Base-by-base conservation (phyloP, 805 yeast genomes). In the Danielia reshetovae region DNA sequence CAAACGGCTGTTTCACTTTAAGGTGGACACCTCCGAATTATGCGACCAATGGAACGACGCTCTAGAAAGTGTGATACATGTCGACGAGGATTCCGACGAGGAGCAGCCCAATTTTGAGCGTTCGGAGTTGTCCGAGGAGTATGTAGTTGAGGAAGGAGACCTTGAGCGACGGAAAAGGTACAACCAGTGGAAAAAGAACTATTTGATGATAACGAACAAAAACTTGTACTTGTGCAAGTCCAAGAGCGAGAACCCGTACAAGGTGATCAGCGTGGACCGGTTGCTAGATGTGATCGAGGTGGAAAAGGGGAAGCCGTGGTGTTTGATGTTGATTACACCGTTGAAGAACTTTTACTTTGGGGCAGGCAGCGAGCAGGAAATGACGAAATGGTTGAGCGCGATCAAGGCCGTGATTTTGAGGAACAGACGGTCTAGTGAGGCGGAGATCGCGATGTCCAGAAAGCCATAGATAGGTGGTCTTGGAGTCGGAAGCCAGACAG, bases 251-350 rank as follows among this genome's bases (percentile, higher is more conserved):
- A 24, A 24, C 31, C 59, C 66, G 2, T 36, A 51, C 39, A 65
- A 68, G 41, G 40, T 52, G 35, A 52, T 72, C 11, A 31, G 32
- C 7, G 36, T 47, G 11, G 50, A 50, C 4, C 62, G 67, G 17
- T 43, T 74, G 11, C 46, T 66, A 9, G 79, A 74, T 41, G 74
- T 66, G 17, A 70, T 74, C 22, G 79, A 74, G 43, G 46, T 73
- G 18, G 79, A 74, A 36, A 59, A 57, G 35, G 49, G 69, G 14
- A 70, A 65, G 42, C 42, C 42, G 26, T 71, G 64, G 59, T 74
- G 79, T 43, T 49, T 75, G 46, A 52, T 71, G 36, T 53, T 75
- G 12, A 70, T 75, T 24, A 69, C 77, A 0, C 68, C 72, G 2
- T 47, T 50, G 29, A 73, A 72, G 43, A 51, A 75, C 31, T 43